Evolutionary conservation across 2,329 filamentous ascomycete genomes (phyloP), one percentile per base, ranked within the genome.

Genomic region (Verticillium alfalfae): DNA sequence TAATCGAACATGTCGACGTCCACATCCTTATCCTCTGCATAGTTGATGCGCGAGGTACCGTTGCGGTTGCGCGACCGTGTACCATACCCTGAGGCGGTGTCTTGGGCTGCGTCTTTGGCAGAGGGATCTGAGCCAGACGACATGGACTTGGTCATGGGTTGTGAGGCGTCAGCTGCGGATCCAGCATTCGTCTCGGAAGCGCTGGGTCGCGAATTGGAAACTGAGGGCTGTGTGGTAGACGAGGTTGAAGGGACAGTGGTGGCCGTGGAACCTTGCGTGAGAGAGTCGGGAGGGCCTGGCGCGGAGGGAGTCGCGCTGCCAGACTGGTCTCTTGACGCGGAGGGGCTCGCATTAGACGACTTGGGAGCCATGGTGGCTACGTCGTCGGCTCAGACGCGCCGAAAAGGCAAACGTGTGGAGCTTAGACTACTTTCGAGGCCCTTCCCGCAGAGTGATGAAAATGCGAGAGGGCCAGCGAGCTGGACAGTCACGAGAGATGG

Each of bases 51-150:
- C 68, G 90, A 84, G 67, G 84, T 87, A 70, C 90, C 90, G 62
- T 86, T 88, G 71, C 93, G 89, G 76, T 96, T 96, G 74, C 95
- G 90, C 69, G 93, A 97, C 70, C 93, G 90, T 73, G 95, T 99
- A 71, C 94, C 94, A 76, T 99, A 97, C 57, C 87, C 88, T 68
- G 87, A 88, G 58, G 89, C 80, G 34, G 77, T 79, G 66, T 84
- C 82, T 67, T 78, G 72, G 66, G 77, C 76, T 66, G 72, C 74
- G 63, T 86, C 84, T 71, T 82, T 85, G 62, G 76, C 71, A 57
- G 76, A 72, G 63, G 75, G 70, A 66, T 81, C 81, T 61, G 80
- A 79, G 63, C 76, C 78, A 34, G 77, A 71, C 34, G 76, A 74
- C 62, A 77, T 76, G 62, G 82, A 78, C 67, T 80, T 81, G 60